These are phyloP conservation scores for Ascomycota sp. DNA, from an alignment of 2,329 filamentous ascomycete genomes.

Conservation along the genomic window DNA sequence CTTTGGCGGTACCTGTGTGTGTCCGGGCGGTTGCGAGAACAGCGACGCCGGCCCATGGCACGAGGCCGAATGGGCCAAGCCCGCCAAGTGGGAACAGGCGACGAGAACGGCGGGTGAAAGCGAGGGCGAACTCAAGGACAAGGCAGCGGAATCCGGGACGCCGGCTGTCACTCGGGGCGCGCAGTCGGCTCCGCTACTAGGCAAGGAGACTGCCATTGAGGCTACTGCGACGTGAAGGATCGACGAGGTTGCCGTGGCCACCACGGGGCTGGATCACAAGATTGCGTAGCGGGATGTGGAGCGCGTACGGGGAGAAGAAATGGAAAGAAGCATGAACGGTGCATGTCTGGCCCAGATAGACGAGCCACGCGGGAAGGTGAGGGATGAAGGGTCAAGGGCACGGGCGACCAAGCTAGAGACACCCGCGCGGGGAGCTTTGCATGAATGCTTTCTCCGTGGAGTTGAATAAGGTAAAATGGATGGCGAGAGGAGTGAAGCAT, in stretches of 20 bases:
- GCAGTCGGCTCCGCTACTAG: constrained; percentile 12
- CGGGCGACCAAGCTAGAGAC: too few species aligned
- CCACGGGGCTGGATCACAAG: too few species aligned
- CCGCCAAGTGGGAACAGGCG: constrained; percentile 40
- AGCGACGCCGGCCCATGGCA: constrained; percentile 86
- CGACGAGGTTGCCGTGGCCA: too few species aligned
- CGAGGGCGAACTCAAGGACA: constrained; percentile 19
- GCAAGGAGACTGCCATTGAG: constrained; percentile 14
- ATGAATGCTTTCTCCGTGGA: too few species aligned
- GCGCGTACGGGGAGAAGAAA: too few species aligned
- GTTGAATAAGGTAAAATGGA: too few species aligned
- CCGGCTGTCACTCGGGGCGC: constrained; percentile 11
- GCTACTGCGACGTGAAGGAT: constrained; percentile 2
- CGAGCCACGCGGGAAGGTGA: too few species aligned
- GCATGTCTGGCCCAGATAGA: too few species aligned
- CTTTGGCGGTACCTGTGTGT: constrained; percentile 72
- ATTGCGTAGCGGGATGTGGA: too few species aligned
- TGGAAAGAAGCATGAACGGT: neutral
- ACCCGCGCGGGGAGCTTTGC: too few species aligned
- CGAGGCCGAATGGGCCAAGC: constrained; percentile 44
- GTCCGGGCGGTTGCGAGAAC: constrained; percentile 61
- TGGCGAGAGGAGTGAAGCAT: too few species aligned
- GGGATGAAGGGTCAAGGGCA: too few species aligned
- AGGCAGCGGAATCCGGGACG: constrained; percentile 16
- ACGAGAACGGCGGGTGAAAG: constrained; percentile 13